Conservation (phyloP, 202 grass and related monocot species). For the Carex sylvatica region DNA sequence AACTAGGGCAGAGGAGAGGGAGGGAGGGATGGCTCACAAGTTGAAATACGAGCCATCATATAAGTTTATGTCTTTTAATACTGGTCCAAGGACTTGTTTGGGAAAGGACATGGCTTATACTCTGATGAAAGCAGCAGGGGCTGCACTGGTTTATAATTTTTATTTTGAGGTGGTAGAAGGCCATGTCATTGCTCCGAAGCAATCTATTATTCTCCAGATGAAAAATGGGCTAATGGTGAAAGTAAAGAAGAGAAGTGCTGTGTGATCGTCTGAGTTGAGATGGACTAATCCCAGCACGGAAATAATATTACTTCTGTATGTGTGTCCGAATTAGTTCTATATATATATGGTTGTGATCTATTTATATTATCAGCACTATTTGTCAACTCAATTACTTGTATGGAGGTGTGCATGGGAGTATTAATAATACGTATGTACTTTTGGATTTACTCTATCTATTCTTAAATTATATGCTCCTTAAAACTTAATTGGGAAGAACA, state of each 20-base stretch:
- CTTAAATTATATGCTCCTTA: too few relatives aligned
- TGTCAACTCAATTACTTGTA: too few relatives aligned
- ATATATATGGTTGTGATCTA: too few relatives aligned
- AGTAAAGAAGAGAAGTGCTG: slow-evolving; percentile 34
- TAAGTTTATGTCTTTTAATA: slow-evolving; percentile 81
- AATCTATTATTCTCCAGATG: slow-evolving; percentile 74
- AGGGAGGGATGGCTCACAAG: too few relatives aligned
- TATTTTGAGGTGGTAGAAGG: slow-evolving; percentile 43
- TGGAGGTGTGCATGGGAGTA: too few relatives aligned
- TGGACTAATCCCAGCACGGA: background rate
- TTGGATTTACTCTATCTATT: too few relatives aligned
- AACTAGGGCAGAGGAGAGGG: too few relatives aligned
- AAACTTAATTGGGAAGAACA: too few relatives aligned
- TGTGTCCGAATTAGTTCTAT: too few relatives aligned
- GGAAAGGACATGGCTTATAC: slow-evolving; percentile 78
- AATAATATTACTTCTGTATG: background rate
- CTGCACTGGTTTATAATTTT: slow-evolving; percentile 57
- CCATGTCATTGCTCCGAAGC: slow-evolving; percentile 63
- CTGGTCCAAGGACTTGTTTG: slow-evolving; percentile 60
- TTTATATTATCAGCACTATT: too few relatives aligned
- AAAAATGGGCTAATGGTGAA: slow-evolving; percentile 54
- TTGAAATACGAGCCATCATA: slow-evolving; percentile 61
- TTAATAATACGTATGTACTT: too few relatives aligned
- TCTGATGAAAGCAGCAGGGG: slow-evolving; percentile 63
- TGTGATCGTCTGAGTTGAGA: background rate